Evolutionary conservation across 345 rosid species (phyloP), one percentile per base, ranked within the genome.

Genomic region (Hibiscus mutabilis): DNA sequence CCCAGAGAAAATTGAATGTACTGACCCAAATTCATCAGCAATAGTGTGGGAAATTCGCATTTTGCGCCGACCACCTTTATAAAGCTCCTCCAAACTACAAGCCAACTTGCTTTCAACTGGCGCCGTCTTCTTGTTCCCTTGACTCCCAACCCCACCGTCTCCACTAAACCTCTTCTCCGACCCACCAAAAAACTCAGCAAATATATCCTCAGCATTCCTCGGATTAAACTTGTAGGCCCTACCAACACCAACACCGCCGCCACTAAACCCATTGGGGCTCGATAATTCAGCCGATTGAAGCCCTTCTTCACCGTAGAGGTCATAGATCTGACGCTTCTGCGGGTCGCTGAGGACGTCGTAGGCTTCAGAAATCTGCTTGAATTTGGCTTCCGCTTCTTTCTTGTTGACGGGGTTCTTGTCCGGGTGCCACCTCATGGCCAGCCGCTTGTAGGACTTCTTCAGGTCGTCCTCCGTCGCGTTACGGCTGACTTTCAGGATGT

Each of bases 401-500:
- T 88, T 86, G 76, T 78, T 81, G 25, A 73, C 53, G 2, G 86
- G 96, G 74, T 92, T 92, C 84, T 92, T 92, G 82, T 92, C 97
- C 2, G 97, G 97, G 60, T 92, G 98, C 93, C 95, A 92, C 78
- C 77, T 90, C 96, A 90, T 92, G 6, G 96, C 98, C 40, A 90
- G 73, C 66, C 88, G 79, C 60, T 82, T 81, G 88, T 86, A 91
- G 0, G 97, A 86, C 78, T 76, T 88, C 64, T 83, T 88, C 25
- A 91, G 83, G 74, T 93, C 98, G 2, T 93, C 96, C 14, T 91
- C 97, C 27, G 79, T 82, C 2, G 92, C 92, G 75, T 60, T 78
- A 60, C 83, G 86, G 73, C 76, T 74, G 77, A 93, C 90, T 63
- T 83, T 83, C 44, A 93, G 86, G 16, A 93, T 68, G 55, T 89